Evolutionary conservation across 768 basidiomycete species (phyloP).

Genomic region (Auriscalpium orientale): DNA sequence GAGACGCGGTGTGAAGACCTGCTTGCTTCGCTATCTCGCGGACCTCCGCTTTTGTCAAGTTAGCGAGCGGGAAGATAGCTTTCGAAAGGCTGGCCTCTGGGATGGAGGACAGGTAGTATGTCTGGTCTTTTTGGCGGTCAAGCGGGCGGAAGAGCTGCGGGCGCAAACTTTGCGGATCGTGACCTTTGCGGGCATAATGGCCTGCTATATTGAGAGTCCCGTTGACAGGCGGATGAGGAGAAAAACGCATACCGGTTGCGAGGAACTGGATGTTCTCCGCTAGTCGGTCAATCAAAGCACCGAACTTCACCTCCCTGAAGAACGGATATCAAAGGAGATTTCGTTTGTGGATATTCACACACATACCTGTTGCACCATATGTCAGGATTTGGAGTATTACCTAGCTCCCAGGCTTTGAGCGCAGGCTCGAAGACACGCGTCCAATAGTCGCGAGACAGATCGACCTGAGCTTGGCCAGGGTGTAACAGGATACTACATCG

Average conservation of each 20-base stretch:
- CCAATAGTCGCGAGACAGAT: constrained; percentile 91
- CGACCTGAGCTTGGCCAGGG: constrained; percentile 43
- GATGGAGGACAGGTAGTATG: constrained; percentile 83
- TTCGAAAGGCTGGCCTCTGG: constrained; percentile 53
- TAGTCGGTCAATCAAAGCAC: constrained; percentile 67
- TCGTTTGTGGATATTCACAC: not conserved
- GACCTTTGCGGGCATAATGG: constrained; percentile 77
- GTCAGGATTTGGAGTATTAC: constrained; percentile 88
- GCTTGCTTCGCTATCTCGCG: constrained; percentile 59
- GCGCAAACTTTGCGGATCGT: constrained; percentile 15
- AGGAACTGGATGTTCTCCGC: constrained; percentile 48
- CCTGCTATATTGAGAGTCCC: constrained; percentile 34
- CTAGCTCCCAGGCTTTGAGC: constrained; percentile 65
- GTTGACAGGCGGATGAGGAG: not conserved
- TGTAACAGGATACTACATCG: not conserved
- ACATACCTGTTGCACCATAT: constrained; percentile 81
- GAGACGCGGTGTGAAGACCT: constrained; percentile 61
- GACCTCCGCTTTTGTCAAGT: constrained; percentile 61
- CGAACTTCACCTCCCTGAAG: constrained; percentile 83
- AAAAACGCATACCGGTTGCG: constrained; percentile 57
- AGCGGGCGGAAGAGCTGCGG: constrained; percentile 33
- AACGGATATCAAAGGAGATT: not conserved
- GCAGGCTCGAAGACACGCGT: constrained; percentile 84
- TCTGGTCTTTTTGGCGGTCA: constrained; percentile 79
- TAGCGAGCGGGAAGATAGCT: constrained; percentile 75